These are phyloP conservation scores for Suillus fuscotomentosus DNA, from an alignment of 768 basidiomycete genomes.

Conservation along the genomic window DNA sequence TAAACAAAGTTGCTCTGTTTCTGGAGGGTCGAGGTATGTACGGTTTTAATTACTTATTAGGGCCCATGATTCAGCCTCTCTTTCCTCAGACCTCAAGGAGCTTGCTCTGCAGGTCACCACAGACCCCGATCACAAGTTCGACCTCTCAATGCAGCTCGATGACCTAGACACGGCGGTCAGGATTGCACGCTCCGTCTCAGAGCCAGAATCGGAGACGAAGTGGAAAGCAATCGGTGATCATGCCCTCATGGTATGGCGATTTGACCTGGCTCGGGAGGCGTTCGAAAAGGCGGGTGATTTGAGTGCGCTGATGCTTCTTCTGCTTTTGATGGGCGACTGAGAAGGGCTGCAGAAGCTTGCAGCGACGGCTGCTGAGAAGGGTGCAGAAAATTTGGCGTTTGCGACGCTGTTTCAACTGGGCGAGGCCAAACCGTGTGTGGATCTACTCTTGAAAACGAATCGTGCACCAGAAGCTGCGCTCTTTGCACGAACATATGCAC, in stretches of 20 bases:
- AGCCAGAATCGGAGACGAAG: constrained; percentile 72
- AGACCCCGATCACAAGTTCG: too few species aligned
- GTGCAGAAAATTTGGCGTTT: constrained; percentile 94
- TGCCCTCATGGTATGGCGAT: constrained; percentile 88
- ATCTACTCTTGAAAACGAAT: constrained; percentile 80
- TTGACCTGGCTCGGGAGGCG: constrained; percentile 88
- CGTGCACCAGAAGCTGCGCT: constrained; percentile 90
- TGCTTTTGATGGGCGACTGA: constrained; percentile 78
- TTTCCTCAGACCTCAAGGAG: too few species aligned
- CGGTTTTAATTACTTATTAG: too few species aligned
- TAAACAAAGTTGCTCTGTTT: too few species aligned
- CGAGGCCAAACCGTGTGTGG: constrained; percentile 74
- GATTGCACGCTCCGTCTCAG: constrained; percentile 71
- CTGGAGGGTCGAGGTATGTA: too few species aligned
- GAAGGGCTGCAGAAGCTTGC: constrained; percentile 66
- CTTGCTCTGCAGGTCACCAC: too few species aligned
- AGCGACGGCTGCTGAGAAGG: constrained; percentile 68
- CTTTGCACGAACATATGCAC: constrained; percentile 92
- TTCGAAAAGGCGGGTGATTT: constrained; percentile 86
- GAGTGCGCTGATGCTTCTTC: constrained; percentile 78
- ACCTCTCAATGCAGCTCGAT: constrained; percentile 85
- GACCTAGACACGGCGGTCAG: constrained; percentile 86
- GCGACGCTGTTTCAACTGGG: constrained; percentile 83
- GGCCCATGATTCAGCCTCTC: too few species aligned
- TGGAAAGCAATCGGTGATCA: constrained; percentile 96